phyloP scores from a whole-genome alignment of 192 early-diverging fungal genomes.

The Backusella australiensis region DNA sequence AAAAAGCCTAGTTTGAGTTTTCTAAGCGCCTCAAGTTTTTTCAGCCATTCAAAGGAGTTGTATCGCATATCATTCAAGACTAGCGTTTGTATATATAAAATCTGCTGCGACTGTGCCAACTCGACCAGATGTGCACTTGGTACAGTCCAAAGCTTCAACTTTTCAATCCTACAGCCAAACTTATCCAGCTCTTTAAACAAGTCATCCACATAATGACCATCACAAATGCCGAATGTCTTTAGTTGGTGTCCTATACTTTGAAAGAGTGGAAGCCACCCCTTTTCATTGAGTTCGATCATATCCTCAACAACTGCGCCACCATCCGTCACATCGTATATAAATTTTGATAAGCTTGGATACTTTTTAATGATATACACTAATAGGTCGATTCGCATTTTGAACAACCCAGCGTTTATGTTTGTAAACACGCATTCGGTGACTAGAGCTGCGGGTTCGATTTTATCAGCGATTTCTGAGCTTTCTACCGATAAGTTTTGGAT shows the following conservation, averaged over 20 bases:
- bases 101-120: neutral
- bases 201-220: neutral
- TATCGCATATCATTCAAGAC: neutral
- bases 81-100: neutral
- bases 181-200: neutral
- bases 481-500: neutral
- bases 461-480: neutral
- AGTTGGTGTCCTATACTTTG: neutral
- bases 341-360: neutral
- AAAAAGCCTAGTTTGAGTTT: neutral
- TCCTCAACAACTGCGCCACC: neutral
- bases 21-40: neutral
- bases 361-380: neutral
- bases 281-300: neutral
- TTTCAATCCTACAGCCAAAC: neutral
- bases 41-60: neutral
- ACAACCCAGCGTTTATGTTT: neutral
- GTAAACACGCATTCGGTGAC: neutral
- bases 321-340: neutral
- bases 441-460: neutral
- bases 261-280: neutral
- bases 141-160: neutral
- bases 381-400: neutral
- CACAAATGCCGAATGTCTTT: neutral
- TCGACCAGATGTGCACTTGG: neutral